A percentile compares a stretch with the other conserved stretches of the same genome.
phyloP scores from a whole-genome alignment of 177 flowering plant genomes.

The Vitis hybrid region DNA sequence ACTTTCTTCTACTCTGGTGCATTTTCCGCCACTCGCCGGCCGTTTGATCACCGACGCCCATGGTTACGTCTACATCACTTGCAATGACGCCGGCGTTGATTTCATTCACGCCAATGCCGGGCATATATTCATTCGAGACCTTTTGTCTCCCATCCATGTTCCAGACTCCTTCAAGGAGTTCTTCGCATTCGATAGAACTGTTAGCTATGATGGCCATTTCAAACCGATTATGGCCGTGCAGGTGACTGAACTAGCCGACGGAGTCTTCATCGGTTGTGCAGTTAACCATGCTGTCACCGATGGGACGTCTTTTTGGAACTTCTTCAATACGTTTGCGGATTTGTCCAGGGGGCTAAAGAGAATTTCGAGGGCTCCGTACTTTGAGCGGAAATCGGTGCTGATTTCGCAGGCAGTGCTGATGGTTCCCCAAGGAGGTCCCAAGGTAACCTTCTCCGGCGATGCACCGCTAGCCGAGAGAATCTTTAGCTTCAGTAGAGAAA shows the following conservation, averaged over 20 bases:
- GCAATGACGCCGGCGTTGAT: slow-evolving; percentile 65
- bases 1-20: slow-evolving; percentile 50
- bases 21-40: slow-evolving; percentile 76
- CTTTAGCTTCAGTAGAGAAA: slow-evolving; percentile 55
- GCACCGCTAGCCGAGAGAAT: slow-evolving; percentile 61
- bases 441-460: slow-evolving; percentile 47
- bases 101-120: slow-evolving; percentile 53
- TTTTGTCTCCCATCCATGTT: slow-evolving; percentile 42
- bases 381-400: slow-evolving; percentile 42
- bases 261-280: slow-evolving; percentile 66
- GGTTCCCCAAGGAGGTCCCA: slow-evolving; percentile 54
- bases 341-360: slow-evolving; percentile 33
- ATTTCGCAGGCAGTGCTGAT: slow-evolving; percentile 42
- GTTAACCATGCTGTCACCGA: slow-evolving; percentile 73
- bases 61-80: slow-evolving; percentile 51
- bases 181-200: slow-evolving; percentile 49
- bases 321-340: slow-evolving; percentile 73
- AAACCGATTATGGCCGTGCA: slow-evolving; percentile 62
- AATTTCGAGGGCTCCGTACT: slow-evolving; percentile 40
- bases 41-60: slow-evolving; percentile 49
- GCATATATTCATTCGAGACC: slow-evolving; percentile 28
- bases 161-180: slow-evolving; percentile 45
- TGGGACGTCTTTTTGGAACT: slow-evolving; percentile 80
- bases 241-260: slow-evolving; percentile 69
- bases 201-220: slow-evolving; percentile 59